A percentile compares a stretch with the other conserved stretches of the same genome.
phyloP scores from a whole-genome alignment of 208 protist genomes.

The Herpetomonas samuelpessoai region DNA sequence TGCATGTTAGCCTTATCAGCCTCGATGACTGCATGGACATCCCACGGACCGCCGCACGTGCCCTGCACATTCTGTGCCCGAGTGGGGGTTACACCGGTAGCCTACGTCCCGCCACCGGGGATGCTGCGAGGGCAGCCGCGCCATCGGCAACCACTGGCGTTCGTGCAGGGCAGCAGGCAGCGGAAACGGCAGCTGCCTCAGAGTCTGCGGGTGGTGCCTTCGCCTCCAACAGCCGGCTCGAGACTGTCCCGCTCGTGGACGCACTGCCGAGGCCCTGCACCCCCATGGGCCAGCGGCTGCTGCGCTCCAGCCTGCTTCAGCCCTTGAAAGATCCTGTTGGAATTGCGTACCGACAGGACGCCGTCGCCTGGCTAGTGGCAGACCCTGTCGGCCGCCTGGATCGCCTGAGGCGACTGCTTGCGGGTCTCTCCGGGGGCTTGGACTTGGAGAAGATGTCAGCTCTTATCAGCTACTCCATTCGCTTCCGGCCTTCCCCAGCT shows the following conservation, averaged over 20 bases:
- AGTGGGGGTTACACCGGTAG: background rate
- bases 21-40: constrained; percentile 77
- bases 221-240: constrained; percentile 2
- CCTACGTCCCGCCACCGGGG: background rate
- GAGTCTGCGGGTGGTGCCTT: background rate
- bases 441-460: constrained; percentile 43
- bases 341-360: constrained; percentile 70
- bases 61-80: constrained; percentile 51
- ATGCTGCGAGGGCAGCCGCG: background rate
- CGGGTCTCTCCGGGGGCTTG: constrained; percentile 15
- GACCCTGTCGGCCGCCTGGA: constrained; percentile 27
- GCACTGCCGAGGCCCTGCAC: constrained; percentile 65
- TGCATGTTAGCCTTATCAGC: constrained; percentile 57
- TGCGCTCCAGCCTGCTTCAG: constrained; percentile 71
- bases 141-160: background rate
- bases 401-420: constrained; percentile 18
- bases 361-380: constrained; percentile 61
- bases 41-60: constrained; percentile 51
- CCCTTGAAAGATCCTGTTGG: constrained; percentile 58
- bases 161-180: background rate
- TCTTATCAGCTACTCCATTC: background rate
- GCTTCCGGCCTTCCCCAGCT: constrained; percentile 1
- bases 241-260: constrained; percentile 45
- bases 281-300: constrained; percentile 64
- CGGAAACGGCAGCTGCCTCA: background rate